Evolutionary conservation across 305 asterid species (phyloP), one percentile per base, ranked within the genome.

Genomic region (Rubia peregrina): DNA sequence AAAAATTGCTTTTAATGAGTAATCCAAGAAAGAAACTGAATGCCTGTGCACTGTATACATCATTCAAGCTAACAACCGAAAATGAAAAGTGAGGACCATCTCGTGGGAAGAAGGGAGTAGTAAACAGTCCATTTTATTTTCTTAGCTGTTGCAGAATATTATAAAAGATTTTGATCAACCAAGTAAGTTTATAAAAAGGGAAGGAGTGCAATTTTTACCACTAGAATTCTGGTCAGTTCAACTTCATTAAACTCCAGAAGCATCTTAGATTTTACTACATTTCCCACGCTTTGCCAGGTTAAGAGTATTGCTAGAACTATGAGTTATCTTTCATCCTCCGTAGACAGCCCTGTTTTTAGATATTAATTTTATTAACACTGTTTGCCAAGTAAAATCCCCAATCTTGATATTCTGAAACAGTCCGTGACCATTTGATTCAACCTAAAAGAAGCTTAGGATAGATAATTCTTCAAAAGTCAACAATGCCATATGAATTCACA

Each of bases 351-450:
- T 12, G 5, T 40, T 63, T 17, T 63, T 38, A 40, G 41, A 5
- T 22, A 63, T 17, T 63, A n/a, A n/a, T 38, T 17, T n/a, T 63
- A 17, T n/a, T 63, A 68, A 49, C 40, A 68, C 9, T 30, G 46
- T 51, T 68, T 55, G 40, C 41, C 26, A 42, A 48, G 71, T 51
- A 16, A 51, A 68, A 66, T 24, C 40, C 40, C 30, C n/a, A 44
- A 22, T 48, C 62, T 13, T 9, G 36, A 49, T 60, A 59, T 26
- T 59, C 67, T 14, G 16, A 13, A 33, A 24, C 19, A 9, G 41
- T 30, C 21, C 3, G 7, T 61, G 65, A 13, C 13, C 42, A 61
- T 26, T 61, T 61, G 65, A 26, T 11, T 60, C 41, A 61, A 7
- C 41, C 65, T 26, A 61, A 26, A 16, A 62, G 3, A 62, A 62